Conservation (phyloP, 192 early-diverging fungal species). For the Gamsiella multidivaricata region DNA sequence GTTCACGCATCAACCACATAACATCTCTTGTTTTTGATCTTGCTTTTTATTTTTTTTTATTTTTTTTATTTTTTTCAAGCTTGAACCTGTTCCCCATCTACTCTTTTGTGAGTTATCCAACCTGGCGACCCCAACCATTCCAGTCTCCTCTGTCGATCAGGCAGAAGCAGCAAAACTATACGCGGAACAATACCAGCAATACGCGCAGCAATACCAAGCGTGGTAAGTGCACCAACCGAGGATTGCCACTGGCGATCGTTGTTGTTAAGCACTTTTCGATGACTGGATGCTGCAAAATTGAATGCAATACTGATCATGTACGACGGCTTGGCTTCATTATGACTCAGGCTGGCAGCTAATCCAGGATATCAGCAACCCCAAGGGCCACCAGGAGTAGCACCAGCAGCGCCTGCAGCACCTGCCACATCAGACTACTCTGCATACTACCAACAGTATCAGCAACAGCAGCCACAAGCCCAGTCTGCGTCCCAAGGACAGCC, state of each 20-base stretch:
- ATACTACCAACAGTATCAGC: slow-evolving; percentile 44
- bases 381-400: not conserved
- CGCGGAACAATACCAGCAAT: slow-evolving; percentile 53
- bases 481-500: not conserved
- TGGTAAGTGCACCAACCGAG: slow-evolving; percentile 27
- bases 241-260: not conserved
- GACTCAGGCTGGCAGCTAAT: slow-evolving; percentile 37
- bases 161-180: slow-evolving; percentile 32
- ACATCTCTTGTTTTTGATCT: not conserved
- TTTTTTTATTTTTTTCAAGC: slow-evolving; percentile 1
- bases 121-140: slow-evolving; percentile 30
- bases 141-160: slow-evolving; percentile 31
- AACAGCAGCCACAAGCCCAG: not conserved
- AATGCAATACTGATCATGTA: not conserved
- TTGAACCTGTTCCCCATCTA: not conserved
- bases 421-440: slow-evolving; percentile 36
- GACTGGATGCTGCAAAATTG: no score
- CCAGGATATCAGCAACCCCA: slow-evolving; percentile 34
- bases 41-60: slow-evolving; percentile 1
- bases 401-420: slow-evolving; percentile 10
- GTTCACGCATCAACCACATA: not conserved
- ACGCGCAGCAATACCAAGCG: slow-evolving; percentile 48
- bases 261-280: no score
- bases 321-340: not conserved
- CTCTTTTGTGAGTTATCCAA: not conserved